A percentile compares a stretch with the other conserved stretches of the same genome.
Conservation (phyloP, 2,329 filamentous ascomycete species). For the Taxawa tesnikishii region DNA sequence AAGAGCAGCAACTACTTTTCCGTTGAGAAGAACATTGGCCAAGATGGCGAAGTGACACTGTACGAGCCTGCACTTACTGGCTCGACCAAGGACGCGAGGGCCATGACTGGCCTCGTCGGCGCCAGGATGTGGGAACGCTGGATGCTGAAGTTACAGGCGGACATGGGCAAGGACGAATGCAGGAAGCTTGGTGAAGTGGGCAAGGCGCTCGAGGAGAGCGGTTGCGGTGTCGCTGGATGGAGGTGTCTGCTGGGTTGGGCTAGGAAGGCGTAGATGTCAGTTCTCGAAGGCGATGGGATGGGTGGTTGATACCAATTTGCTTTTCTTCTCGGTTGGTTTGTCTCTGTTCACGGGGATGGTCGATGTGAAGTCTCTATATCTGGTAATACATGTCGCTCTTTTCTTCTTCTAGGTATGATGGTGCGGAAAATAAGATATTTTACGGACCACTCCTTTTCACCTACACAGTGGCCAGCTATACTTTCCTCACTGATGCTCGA, state of each 20-base stretch:
- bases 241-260: slow-evolving; percentile 49
- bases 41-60: slow-evolving; percentile 12
- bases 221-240: slow-evolving; percentile 46
- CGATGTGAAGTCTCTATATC: too few species aligned
- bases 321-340: too few species aligned
- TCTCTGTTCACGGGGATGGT: too few species aligned
- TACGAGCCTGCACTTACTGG: slow-evolving; percentile 21
- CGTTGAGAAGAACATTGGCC: slow-evolving; percentile 22
- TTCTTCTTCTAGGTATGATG: too few species aligned
- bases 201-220: slow-evolving; percentile 46
- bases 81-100: slow-evolving; percentile 21
- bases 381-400: too few species aligned
- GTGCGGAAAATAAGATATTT: too few species aligned
- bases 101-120: slow-evolving; percentile 67
- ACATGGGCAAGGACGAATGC: slow-evolving; percentile 58
- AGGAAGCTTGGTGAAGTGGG: slow-evolving; percentile 43
- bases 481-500: too few species aligned
- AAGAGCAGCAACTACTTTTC: slow-evolving; percentile 3
- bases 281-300: too few species aligned
- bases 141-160: slow-evolving; percentile 77
- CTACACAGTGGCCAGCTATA: too few species aligned
- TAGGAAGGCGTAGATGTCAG: too few species aligned
- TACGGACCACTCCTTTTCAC: too few species aligned
- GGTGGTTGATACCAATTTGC: too few species aligned
- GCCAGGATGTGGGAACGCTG: slow-evolving; percentile 94